A percentile compares a stretch with the other conserved stretches of the same genome.
Conservation (phyloP, 495 filamentous ascomycete species). For the Clavariopsis aquatica region DNA sequence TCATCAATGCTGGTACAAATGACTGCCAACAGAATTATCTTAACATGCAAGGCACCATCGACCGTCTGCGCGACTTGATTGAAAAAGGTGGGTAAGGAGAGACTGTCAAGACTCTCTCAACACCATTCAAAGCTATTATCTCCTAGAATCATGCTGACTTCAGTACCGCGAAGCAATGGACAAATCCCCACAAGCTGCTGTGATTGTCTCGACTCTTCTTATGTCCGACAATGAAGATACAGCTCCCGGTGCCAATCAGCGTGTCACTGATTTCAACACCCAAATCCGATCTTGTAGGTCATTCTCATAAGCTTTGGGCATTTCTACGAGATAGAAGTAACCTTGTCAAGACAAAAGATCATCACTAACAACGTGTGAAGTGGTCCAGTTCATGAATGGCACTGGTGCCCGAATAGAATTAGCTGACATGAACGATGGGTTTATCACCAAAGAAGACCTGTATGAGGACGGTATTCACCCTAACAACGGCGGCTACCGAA, state of each 20-base stretch:
- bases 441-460: conserved; percentile 3
- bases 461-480: conserved; percentile 2
- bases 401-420: not conserved
- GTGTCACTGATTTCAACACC: conserved; percentile 1
- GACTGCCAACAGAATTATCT: conserved; percentile 14
- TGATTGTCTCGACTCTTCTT: conserved; percentile 11
- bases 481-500: conserved; percentile 12
- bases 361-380: no score
- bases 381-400: no score
- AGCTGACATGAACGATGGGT: conserved; percentile 14
- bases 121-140: no score
- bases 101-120: no score
- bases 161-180: not conserved
- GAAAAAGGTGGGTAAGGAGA: no score
- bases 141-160: no score
- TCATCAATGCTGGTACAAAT: conserved; percentile 17
- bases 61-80: not conserved
- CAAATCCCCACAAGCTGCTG: not conserved
- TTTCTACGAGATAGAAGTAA: no score
- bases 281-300: conserved; percentile 1
- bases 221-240: conserved; percentile 8
- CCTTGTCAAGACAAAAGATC: no score
- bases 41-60: conserved; percentile 2
- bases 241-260: conserved; percentile 6
- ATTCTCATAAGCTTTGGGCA: no score